Evolutionary conservation across 179 eudicot species (phyloP).

Genomic region (Gypsophila paniculata): DNA sequence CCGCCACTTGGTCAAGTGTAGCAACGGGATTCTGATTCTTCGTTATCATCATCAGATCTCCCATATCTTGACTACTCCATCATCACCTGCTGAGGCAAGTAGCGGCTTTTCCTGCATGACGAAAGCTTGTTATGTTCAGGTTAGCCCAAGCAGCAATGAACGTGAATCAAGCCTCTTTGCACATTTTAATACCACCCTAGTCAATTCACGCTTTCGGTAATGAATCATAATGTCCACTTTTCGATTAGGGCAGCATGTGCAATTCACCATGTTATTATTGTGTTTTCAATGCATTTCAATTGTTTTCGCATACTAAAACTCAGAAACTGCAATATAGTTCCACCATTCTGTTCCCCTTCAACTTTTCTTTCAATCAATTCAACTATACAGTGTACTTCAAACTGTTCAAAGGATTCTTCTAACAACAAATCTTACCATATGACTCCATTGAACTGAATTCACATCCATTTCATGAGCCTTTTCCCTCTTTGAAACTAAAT

Average conservation of each 20-base stretch:
- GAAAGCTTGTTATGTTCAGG: not conserved
- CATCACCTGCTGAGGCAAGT: not conserved
- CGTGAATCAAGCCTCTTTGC: too few species aligned
- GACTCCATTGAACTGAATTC: constrained; percentile 81
- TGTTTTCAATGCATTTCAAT: not conserved
- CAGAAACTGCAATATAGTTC: not conserved
- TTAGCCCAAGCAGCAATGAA: too few species aligned
- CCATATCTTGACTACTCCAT: not conserved
- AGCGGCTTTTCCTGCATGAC: not conserved
- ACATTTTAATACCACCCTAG: not conserved
- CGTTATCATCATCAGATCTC: not conserved
- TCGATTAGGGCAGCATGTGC: not conserved
- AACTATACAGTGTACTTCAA: too few species aligned
- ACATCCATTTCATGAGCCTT: constrained; percentile 89
- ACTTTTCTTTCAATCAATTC: not conserved
- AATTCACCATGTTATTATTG: not conserved
- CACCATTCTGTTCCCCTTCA: not conserved
- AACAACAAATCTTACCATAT: constrained; percentile 39
- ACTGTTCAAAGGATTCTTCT: not conserved
- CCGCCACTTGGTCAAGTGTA: not conserved
- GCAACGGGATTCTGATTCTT: not conserved
- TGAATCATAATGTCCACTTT: not conserved
- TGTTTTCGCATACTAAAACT: not conserved
- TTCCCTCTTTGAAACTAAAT: constrained; percentile 61
- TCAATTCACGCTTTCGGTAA: not conserved